A percentile compares a stretch with the other conserved stretches of the same genome.
Conservation (phyloP, 2,329 filamentous ascomycete genomes). For the Colletotrichum sublineola region DNA sequence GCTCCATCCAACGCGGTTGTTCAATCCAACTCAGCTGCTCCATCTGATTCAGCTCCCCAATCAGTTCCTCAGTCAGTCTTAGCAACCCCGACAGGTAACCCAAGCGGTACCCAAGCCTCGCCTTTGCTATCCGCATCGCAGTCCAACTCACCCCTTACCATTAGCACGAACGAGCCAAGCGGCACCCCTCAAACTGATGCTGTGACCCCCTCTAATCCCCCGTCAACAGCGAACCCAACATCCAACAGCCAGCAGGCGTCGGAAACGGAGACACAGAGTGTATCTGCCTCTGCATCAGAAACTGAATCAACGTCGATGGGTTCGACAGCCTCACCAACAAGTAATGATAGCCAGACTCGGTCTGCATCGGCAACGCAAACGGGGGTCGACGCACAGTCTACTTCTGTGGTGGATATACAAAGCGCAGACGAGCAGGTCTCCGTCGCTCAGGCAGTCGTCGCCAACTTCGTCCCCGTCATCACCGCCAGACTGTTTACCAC, state of each 20-base stretch:
- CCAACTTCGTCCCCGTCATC: background rate
- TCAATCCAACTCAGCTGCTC: background rate
- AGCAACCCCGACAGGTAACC: background rate
- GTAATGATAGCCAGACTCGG: background rate
- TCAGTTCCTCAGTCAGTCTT: background rate
- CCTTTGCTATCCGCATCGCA: background rate
- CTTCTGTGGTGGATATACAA: background rate
- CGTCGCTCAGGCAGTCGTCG: background rate
- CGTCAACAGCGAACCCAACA: background rate
- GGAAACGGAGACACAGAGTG: background rate
- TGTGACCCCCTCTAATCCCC: background rate
- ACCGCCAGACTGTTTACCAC: background rate
- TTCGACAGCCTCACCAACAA: background rate
- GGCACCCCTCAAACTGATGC: background rate
- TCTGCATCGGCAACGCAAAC: background rate
- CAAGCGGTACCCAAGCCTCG: background rate
- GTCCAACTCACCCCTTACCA: background rate
- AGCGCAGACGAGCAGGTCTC: background rate
- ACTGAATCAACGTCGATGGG: background rate
- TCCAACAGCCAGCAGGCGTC: background rate
- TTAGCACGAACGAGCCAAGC: background rate
- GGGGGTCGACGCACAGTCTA: background rate
- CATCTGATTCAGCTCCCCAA: conserved; percentile 4
- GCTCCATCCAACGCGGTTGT: background rate
- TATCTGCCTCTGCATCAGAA: background rate